These are phyloP conservation scores for Bretschneidera sinensis DNA, from an alignment of 345 rosid species.

Conservation along the genomic window DNA sequence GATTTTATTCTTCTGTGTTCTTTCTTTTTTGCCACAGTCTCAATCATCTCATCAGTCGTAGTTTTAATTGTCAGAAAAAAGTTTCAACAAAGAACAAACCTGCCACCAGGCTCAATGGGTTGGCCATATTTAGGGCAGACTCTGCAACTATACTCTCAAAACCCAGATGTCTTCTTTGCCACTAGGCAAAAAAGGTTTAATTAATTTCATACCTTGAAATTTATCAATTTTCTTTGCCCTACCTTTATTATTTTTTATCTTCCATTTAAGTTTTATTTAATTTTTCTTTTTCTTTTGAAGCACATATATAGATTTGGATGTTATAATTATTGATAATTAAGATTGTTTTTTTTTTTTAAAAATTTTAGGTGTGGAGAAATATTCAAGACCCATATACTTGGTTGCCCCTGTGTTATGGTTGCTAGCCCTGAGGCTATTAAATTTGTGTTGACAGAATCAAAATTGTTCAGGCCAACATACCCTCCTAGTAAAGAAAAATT, in stretches of 20 bases:
- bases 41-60: too few species aligned
- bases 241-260: too few species aligned
- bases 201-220: conserved; percentile 5
- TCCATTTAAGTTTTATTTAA: too few species aligned
- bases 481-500: conserved; percentile 84
- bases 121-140: conserved; percentile 63
- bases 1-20: too few species aligned
- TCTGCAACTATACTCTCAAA: conserved; percentile 43
- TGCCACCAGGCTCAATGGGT: conserved; percentile 62
- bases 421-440: conserved; percentile 85
- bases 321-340: too few species aligned
- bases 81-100: too few species aligned
- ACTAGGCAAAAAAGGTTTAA: conserved; percentile 34
- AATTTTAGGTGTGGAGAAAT: conserved; percentile 68
- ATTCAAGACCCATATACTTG: conserved; percentile 85
- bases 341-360: neutral
- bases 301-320: too few species aligned
- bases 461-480: conserved; percentile 83
- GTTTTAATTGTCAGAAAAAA: too few species aligned
- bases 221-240: too few species aligned
- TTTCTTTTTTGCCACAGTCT: too few species aligned
- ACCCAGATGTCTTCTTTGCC: conserved; percentile 47
- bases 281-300: too few species aligned
- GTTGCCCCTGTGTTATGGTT: conserved; percentile 90
- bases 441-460: conserved; percentile 65